Base-by-base conservation (phyloP, 2,329 filamentous ascomycete genomes). In the Stemphylium vesicarium region DNA sequence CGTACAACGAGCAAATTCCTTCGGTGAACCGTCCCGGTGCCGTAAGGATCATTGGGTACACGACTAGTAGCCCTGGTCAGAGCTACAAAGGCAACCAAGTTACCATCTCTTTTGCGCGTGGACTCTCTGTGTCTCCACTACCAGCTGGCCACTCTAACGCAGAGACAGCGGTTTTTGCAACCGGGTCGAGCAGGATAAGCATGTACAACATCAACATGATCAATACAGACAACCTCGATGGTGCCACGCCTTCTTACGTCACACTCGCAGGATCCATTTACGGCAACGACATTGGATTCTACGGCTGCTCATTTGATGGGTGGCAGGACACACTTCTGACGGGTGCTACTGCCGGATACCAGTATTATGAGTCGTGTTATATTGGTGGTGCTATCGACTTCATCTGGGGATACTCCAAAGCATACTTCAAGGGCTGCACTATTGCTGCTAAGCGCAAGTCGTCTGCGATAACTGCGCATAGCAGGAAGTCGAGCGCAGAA, bases 181-280 rank as follows among this genome's bases (percentile, higher is more conserved):
- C 76, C 4, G 70, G 68, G 53, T 79, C 81, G 1, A 72, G 66
- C 11, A 78, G 81, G 53, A 81, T 87, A 55, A 81, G 80, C 61
- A 70, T 87, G 22, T 88, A 88, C 74, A 88, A 88, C 56, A 76
- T 88, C 63, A 84, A 85, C 63, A 77, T 84, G 53, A 59, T 68
- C 43, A 68, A 68, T 31, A 59, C 56, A 2, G 63, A 66, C 15
- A 24, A 24, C 22, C 22, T 24, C 7, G 22, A 24, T 24, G 22
- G 22, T 8, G 22, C 22, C 22, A 24, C 22, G 4, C 6, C 22
- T 24, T 24, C 22, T 24, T 24, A 24, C 22, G 22, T 24, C 22
- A 24, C 22, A 24, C 22, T 24, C 22, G 22, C 22, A 24, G 22
- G 22, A 24, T 24, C 22, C 7, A 24, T 24, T 24, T 24, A 24